phyloP scores from a whole-genome alignment of 495 filamentous ascomycete genomes.

The Cairneyella variabilis region DNA sequence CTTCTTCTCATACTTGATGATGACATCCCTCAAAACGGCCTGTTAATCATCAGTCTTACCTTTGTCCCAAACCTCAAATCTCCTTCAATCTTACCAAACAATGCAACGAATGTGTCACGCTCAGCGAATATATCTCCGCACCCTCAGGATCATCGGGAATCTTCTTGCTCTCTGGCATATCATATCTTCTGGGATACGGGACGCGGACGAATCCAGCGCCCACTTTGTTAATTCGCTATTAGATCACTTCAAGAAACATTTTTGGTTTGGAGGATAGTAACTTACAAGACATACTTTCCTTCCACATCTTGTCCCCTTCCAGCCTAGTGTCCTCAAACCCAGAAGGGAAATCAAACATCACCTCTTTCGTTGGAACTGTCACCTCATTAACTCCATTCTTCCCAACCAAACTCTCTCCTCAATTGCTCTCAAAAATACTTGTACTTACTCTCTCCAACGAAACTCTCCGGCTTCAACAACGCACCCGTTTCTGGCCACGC shows the following conservation, averaged over 20 bases:
- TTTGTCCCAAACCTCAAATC: not conserved
- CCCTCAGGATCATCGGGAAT: slow-evolving; percentile 17
- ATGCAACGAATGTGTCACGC: slow-evolving; percentile 29
- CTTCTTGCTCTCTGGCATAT: slow-evolving; percentile 26
- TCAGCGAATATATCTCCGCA: slow-evolving; percentile 28
- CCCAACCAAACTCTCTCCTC: too few relatives aligned
- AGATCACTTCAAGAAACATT: not conserved
- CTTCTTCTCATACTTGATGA: slow-evolving; percentile 27
- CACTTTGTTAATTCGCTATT: slow-evolving; percentile 14
- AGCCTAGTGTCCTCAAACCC: slow-evolving; percentile 25
- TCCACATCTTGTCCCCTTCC: slow-evolving; percentile 26
- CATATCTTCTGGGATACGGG: slow-evolving; percentile 22
- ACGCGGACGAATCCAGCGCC: slow-evolving; percentile 30
- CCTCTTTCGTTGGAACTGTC: slow-evolving; percentile 26
- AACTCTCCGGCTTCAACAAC: slow-evolving; percentile 13
- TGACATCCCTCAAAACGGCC: slow-evolving; percentile 27
- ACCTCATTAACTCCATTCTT: too few relatives aligned
- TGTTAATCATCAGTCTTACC: not conserved
- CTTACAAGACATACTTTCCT: slow-evolving; percentile 29
- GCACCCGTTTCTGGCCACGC: not conserved
- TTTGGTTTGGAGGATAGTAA: not conserved
- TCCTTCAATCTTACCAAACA: slow-evolving; percentile 25
- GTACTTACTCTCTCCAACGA: slow-evolving; percentile 20
- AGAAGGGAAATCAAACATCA: slow-evolving; percentile 24
- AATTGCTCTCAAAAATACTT: too few relatives aligned